Percentiles rank a stretch among this genome's conserved stretches.
Evolutionary conservation across 1,139 yeast genomes (phyloP).

Genomic region (Kodamaea ohmeri): DNA sequence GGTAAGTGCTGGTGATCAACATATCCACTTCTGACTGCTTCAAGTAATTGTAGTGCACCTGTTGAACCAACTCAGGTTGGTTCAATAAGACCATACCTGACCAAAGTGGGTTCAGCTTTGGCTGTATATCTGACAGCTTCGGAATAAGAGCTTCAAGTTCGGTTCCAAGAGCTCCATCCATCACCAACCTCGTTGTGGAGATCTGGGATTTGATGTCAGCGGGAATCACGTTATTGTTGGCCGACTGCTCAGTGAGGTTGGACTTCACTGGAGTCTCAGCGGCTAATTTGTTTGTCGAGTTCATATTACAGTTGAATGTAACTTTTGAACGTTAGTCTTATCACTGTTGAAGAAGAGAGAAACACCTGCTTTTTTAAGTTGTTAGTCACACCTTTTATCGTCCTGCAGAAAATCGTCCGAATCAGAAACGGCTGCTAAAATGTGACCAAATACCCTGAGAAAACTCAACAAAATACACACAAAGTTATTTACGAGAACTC

Average conservation of each 20-base stretch:
- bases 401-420: slow-evolving; percentile 3
- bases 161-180: slow-evolving; percentile 21
- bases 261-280: not conserved
- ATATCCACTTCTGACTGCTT: slow-evolving; percentile 52
- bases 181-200: slow-evolving; percentile 12
- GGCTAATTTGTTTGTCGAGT: too few relatives aligned
- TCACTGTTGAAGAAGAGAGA: slow-evolving; percentile 2
- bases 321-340: not conserved
- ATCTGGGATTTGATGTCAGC: slow-evolving; percentile 7
- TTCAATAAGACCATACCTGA: slow-evolving; percentile 53
- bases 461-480: too few relatives aligned
- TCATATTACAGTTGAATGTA: slow-evolving; percentile 12
- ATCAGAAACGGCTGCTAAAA: too few relatives aligned
- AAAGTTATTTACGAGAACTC: too few relatives aligned
- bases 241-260: not conserved
- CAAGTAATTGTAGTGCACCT: slow-evolving; percentile 52
- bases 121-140: slow-evolving; percentile 16
- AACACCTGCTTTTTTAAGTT: not conserved
- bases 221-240: slow-evolving; percentile 1
- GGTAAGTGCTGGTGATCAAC: slow-evolving; percentile 61
- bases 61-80: slow-evolving; percentile 44
- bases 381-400: slow-evolving; percentile 1
- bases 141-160: slow-evolving; percentile 18
- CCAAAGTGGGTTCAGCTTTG: slow-evolving; percentile 50
- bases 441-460: too few relatives aligned